Evolutionary conservation across 2,329 filamentous ascomycete genomes (phyloP), one percentile per base, ranked within the genome.

Genomic region (Metarhizium album): DNA sequence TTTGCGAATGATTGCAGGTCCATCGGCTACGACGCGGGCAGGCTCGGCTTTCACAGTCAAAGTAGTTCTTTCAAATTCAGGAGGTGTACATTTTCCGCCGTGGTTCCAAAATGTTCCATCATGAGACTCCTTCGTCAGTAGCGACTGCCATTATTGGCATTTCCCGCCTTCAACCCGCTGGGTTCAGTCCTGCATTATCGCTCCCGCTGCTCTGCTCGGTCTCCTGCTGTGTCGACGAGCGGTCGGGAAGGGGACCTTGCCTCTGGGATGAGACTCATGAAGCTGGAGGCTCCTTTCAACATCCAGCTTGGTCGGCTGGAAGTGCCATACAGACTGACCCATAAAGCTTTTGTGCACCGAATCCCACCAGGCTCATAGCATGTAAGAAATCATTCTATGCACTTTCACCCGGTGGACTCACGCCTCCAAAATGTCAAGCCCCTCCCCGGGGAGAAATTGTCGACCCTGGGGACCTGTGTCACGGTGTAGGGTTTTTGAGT

Each of bases 301-400:
- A 48, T 73, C 68, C 22, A 71, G 52, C 3, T 55, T 57, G 4
- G 59, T 59, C 3, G 74, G 74, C 14, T 65, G 67, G 53, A 83
- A 83, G 11, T 80, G 74, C 80, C 80, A 84, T 0, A 74, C 74
- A 1, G 76, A 82, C 74, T 1, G 76, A 82, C 27, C 79, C 78
- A 52, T 81, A 80, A 0, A 82, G 67, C 62, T 84, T 82, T 61
- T 79, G 65, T 0, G 70, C 70, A 0, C 57, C 53, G 49, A 83
- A 81, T 0, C 78, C 79, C 0, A 68, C 67, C 0, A 65, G 65
- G 0, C 57, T 56, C 74, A 82, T 75, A 0, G 76, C 76, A 50
- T 74, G 70, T 0, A 80, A 57, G 48, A 81, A 76, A 48, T 81
- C 76, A 1, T 57, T 64, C 78, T 77, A 82, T 0, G 67, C 46